Evolutionary conservation across 2,329 filamentous ascomycete species (phyloP), one percentile per base, ranked within the genome.

Genomic region (Hypoxylon sp.): DNA sequence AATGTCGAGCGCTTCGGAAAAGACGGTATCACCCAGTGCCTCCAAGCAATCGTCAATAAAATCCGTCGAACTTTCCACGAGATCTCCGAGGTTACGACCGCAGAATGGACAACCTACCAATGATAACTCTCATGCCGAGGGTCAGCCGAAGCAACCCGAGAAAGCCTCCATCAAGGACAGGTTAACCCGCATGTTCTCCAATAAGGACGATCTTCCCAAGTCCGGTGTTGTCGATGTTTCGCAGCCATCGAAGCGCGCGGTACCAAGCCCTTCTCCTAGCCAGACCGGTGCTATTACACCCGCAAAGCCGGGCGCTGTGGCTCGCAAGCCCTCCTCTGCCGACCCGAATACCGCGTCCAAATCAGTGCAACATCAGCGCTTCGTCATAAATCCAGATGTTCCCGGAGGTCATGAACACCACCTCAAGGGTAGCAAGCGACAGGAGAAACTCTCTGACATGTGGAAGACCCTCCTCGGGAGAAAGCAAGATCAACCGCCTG

Each of bases 361-460:
- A 56, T 76, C 77, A 28, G 74, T 77, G 36, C 73, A 69, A 9
- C 82, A 69, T 2, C 82, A 85, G 68, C 86, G 88, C 71, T 90
- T 87, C 75, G 80, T 85, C 28, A 55, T 82, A 46, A 82, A 84
- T 60, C 71, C 82, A 21, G 84, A 86, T 5, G 79, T 82, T 5
- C 83, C 91, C 69, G 92, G 93, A 70, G 87, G 89, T 36, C 96
- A 99, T 76, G 90, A 92, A 75, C 96, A 99, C 78, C 89, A 93
- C 74, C 89, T 99, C 70, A 96, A 93, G 82, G 94, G 93, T 68
- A 92, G 93, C 67, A 93, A 93, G 78, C 89, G 96, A 63, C 95
- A 99, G 80, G 95, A 99, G 81, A 98, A 98, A 82, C 85, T 99
- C 61, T 91, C 92, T 19, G 94, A 97, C 79, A 93, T 98, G 89